A percentile compares a stretch with the other conserved stretches of the same genome.
These are phyloP conservation scores for Globisporangium parvum DNA, from an alignment of 352 stramenopile genomes.

Conservation along the genomic window DNA sequence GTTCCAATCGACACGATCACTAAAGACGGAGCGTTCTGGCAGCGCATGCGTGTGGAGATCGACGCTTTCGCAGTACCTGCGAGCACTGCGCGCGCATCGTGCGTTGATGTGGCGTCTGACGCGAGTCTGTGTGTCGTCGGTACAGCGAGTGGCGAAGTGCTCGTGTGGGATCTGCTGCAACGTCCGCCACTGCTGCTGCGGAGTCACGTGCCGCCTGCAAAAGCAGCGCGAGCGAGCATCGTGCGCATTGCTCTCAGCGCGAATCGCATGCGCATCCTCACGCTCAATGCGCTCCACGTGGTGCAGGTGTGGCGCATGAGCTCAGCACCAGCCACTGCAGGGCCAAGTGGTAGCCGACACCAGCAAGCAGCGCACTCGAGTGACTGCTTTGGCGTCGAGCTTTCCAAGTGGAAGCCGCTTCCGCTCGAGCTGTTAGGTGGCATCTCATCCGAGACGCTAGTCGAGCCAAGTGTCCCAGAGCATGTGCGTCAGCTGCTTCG, in stretches of 20 bases:
- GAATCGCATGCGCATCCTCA: conserved; percentile 11
- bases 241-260: conserved; percentile 19
- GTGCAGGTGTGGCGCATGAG: conserved; percentile 24
- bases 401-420: conserved; percentile 29
- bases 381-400: conserved; percentile 29
- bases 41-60: conserved; percentile 20
- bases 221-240: conserved; percentile 21
- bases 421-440: conserved; percentile 21
- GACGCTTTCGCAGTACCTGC: conserved; percentile 14
- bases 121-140: conserved; percentile 24
- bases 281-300: conserved; percentile 21
- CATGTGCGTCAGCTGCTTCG: conserved; percentile 16
- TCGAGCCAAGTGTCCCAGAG: conserved; percentile 14
- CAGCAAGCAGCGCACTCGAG: conserved; percentile 16
- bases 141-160: conserved; percentile 24
- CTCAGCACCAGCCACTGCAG: conserved; percentile 8
- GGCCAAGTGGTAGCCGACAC: conserved; percentile 3
- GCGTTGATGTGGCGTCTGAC: conserved; percentile 22
- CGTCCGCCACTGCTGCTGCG: conserved; percentile 17
- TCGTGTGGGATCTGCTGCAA: conserved; percentile 25
- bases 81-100: conserved; percentile 20
- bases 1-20: background rate
- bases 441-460: conserved; percentile 16
- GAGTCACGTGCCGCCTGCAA: conserved; percentile 17
- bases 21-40: conserved; percentile 24